Conservation (phyloP, 306 rosid genomes). For the Dicorynia guianensis region DNA sequence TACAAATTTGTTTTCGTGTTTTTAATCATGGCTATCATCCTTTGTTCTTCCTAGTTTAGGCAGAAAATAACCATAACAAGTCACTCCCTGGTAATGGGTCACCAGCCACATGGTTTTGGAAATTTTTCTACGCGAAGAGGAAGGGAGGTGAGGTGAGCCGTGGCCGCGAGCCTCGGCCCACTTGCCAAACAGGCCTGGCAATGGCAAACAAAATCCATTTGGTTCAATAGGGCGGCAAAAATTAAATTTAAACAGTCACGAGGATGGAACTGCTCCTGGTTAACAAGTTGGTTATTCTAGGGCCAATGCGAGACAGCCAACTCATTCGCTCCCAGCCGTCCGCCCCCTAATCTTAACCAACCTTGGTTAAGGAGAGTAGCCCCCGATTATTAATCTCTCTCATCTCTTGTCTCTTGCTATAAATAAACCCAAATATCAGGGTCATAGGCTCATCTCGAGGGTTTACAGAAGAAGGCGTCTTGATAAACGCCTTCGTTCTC, state of each 20-base stretch:
- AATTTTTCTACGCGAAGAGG: too few species aligned
- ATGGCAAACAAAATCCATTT: too few species aligned
- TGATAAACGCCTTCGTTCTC: slow-evolving; percentile 56
- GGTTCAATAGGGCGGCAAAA: slow-evolving; percentile 34
- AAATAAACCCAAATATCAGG: neutral
- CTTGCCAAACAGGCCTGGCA: too few species aligned
- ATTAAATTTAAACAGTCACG: neutral
- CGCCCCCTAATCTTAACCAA: neutral
- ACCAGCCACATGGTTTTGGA: too few species aligned
- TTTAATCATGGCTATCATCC: too few species aligned
- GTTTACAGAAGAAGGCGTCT: slow-evolving; percentile 51
- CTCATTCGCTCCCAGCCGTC: neutral
- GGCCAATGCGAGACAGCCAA: slow-evolving; percentile 25
- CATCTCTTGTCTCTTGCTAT: neutral
- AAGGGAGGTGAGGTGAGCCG: too few species aligned
- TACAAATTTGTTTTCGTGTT: too few species aligned
- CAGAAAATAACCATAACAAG: too few species aligned
- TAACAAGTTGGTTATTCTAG: slow-evolving; percentile 9
- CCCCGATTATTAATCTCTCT: neutral
- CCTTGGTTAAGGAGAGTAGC: neutral
- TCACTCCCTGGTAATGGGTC: too few species aligned
- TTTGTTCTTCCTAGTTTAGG: too few species aligned
- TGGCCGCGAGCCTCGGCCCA: too few species aligned
- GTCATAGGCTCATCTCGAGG: neutral
- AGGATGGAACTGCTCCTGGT: slow-evolving; percentile 21